Evolutionary conservation across 352 stramenopile species (phyloP).

Genomic region (Globisporangium spinosum): DNA sequence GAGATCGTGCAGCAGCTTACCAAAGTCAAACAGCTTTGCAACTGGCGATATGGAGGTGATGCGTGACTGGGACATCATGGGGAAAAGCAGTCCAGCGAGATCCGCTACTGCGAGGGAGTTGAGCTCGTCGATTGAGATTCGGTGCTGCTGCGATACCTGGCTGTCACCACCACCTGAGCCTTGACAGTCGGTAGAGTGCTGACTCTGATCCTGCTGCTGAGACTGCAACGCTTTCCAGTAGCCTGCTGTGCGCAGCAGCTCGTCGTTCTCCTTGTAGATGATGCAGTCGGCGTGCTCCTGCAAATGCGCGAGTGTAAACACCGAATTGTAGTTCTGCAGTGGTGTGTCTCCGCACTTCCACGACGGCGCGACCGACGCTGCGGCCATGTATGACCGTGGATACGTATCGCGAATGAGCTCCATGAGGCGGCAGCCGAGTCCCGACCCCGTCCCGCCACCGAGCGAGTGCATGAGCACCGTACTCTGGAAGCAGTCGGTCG

Average conservation of each 20-base stretch:
- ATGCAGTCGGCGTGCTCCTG: slow-evolving; percentile 70
- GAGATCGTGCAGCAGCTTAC: slow-evolving; percentile 51
- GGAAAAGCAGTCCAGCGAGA: slow-evolving; percentile 61
- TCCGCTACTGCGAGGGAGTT: slow-evolving; percentile 56
- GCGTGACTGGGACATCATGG: slow-evolving; percentile 15
- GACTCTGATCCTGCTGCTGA: neutral
- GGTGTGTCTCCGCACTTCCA: slow-evolving; percentile 59
- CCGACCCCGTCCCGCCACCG: slow-evolving; percentile 76
- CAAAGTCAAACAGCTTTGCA: slow-evolving; percentile 44
- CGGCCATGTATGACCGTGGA: slow-evolving; percentile 61
- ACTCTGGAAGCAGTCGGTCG: slow-evolving; percentile 65
- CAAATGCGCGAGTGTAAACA: slow-evolving; percentile 67
- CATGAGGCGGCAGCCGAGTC: slow-evolving; percentile 78
- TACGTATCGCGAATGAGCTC: slow-evolving; percentile 80
- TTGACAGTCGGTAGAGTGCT: neutral
- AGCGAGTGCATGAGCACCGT: slow-evolving; percentile 77
- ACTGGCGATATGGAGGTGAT: slow-evolving; percentile 3
- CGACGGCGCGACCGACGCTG: slow-evolving; percentile 68
- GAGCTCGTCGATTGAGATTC: slow-evolving; percentile 53
- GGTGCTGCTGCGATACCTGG: slow-evolving; percentile 4
- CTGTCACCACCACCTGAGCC: neutral
- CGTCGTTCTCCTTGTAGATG: slow-evolving; percentile 87
- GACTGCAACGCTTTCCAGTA: slow-evolving; percentile 47
- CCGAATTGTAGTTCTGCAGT: slow-evolving; percentile 85
- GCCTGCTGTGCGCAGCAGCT: slow-evolving; percentile 48